Base-by-base conservation (phyloP, 208 protist genomes). In the Wallacemonas sp. region DNA sequence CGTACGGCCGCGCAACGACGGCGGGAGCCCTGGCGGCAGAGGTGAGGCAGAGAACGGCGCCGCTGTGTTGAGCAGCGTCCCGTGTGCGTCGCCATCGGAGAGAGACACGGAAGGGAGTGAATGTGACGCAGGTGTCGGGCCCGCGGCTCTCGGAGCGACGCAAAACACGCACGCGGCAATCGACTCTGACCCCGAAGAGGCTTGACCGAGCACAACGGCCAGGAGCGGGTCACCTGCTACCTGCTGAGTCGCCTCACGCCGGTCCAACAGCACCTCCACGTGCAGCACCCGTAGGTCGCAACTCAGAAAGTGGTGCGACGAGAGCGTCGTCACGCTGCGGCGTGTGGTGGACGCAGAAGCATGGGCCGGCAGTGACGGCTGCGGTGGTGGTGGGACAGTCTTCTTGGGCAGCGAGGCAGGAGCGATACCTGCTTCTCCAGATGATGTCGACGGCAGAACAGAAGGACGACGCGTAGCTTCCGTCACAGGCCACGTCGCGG, bases 201-300 rank as follows among this genome's bases (percentile, higher is more conserved):
- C 69, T 19, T 71, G 72, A 26, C 80, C 85, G 12, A 94, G 70
- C 0, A 41, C 84, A 5, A 94, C 85, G 1, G 82, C 88, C 21
- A 90, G 54, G 36, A 91, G 36, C 33, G 67, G 54, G 0, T 78
- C 82, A 24, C 72, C 55, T 9, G 68, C 61, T 8, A 81, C 70
- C 8, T 77, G 36, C 58, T 65, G 62, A 8, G 67, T 60, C 12
- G 67, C 81, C 3, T 60, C 57, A 9, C 61, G 67, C 2, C 81
- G 72, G 34, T 74, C 38, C 19, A 84, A 33, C 1, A 88, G 67
- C 32, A 87, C 82, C 66, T 89, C 86, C 17, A 89, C 52, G 57
- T 73, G 79, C 63, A 85, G 52, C 2, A 80, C 46, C 44, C 73
- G 72, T 33, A 83, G 62, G n/a, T 54, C 17, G 56, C 77, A 83